phyloP scores from a whole-genome alignment of 169 alveolate genomes.

The Plasmodium berghei region DNA sequence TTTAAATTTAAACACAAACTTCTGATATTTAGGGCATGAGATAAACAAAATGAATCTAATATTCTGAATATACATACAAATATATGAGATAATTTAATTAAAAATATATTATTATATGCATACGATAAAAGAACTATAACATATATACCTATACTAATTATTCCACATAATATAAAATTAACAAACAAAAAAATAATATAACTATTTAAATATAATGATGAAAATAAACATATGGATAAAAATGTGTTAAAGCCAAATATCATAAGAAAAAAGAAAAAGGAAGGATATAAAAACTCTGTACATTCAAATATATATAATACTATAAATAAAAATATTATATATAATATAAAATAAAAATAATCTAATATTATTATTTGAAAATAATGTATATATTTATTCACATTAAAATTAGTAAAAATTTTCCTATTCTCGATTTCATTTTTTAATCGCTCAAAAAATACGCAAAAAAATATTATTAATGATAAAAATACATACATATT shows the following conservation, averaged over 20 bases:
- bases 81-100: conserved; percentile 33
- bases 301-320: conserved; percentile 45
- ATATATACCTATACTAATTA: conserved; percentile 42
- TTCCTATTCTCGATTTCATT: conserved; percentile 65
- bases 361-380: conserved; percentile 39
- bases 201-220: conserved; percentile 64
- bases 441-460: conserved; percentile 53
- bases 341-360: conserved; percentile 45
- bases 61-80: conserved; percentile 62
- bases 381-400: conserved; percentile 47
- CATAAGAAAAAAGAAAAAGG: conserved; percentile 40
- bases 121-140: conserved; percentile 53
- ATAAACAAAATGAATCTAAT: conserved; percentile 54
- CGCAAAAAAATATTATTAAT: conserved; percentile 67
- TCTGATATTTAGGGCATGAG: conserved; percentile 46
- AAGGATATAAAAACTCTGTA: conserved; percentile 18
- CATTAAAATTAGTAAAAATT: conserved; percentile 34
- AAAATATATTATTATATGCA: conserved; percentile 47
- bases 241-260: conserved; percentile 57
- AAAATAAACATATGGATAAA: conserved; percentile 49
- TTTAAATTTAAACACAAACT: conserved; percentile 52
- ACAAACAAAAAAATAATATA: conserved; percentile 49
- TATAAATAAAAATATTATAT: conserved; percentile 18
- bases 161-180: conserved; percentile 72
- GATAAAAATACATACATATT: conserved; percentile 67